Conservation (phyloP, 768 basidiomycete genomes). For the Mycena polygramma region DNA sequence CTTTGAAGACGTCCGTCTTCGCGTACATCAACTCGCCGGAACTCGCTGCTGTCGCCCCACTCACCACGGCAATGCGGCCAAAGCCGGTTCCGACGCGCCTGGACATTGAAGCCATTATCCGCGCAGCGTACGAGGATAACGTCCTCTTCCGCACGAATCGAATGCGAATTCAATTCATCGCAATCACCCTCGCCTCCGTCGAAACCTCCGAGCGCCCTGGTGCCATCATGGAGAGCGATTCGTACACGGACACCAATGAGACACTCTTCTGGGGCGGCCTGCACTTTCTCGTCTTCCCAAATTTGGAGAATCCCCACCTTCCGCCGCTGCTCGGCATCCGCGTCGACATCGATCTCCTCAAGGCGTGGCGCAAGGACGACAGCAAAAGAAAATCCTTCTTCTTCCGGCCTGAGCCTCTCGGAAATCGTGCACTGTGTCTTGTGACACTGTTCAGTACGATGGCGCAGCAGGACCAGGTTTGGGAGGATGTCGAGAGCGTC, state of each 20-base stretch:
- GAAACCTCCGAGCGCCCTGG: background rate
- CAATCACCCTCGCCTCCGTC: background rate
- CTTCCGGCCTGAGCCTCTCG: background rate
- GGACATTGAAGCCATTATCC: no score
- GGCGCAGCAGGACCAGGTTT: background rate
- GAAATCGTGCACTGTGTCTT: no score
- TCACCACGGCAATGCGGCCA: no score
- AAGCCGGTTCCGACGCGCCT: no score
- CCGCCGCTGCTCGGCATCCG: background rate
- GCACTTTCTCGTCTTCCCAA: background rate
- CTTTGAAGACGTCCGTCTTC: no score
- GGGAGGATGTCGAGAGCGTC: background rate
- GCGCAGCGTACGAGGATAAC: background rate
- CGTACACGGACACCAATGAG: background rate
- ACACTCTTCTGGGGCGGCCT: background rate
- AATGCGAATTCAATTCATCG: background rate
- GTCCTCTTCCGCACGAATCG: background rate
- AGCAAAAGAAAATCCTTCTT: background rate
- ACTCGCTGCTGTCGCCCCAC: no score
- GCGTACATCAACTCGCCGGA: no score
- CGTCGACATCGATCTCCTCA: background rate
- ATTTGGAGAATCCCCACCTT: background rate
- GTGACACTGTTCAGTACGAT: background rate
- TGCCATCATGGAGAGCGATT: background rate
- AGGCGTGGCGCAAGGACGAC: background rate